Evolutionary conservation across 2,329 filamentous ascomycete species (phyloP).

Genomic region (Niveomyces coronatus): DNA sequence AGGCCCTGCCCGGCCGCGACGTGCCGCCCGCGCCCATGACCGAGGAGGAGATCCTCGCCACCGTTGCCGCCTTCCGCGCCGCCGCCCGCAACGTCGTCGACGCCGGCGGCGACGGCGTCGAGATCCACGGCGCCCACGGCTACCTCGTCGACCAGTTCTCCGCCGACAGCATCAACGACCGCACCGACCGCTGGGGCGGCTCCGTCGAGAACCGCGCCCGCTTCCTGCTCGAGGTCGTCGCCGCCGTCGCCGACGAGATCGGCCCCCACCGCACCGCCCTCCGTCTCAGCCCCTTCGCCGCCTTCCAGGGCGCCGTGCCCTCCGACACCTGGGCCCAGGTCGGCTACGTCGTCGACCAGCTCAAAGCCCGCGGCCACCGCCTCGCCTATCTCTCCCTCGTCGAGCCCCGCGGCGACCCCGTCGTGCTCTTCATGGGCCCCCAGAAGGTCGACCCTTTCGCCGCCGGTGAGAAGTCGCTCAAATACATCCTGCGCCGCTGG

Average conservation of each 20-base stretch:
- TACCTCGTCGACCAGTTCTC: conserved; percentile 52
- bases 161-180: conserved; percentile 34
- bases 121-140: conserved; percentile 43
- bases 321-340: conserved; percentile 15
- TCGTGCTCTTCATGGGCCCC: conserved; percentile 5
- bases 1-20: conserved; percentile 35
- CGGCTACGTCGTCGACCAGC: conserved; percentile 17
- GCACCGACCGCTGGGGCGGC: conserved; percentile 43
- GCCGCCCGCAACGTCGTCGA: conserved; percentile 44
- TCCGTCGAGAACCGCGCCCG: conserved; percentile 39
- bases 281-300: conserved; percentile 29
- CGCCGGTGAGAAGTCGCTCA: conserved; percentile 21
- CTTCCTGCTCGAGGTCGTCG: conserved; percentile 34
- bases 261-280: conserved; percentile 40
- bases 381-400: conserved; percentile 21
- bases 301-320: conserved; percentile 16
- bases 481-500: conserved; percentile 22
- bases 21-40: conserved; percentile 53
- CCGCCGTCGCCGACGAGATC: conserved; percentile 25
- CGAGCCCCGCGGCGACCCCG: conserved; percentile 18
- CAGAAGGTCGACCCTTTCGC: conserved; percentile 15
- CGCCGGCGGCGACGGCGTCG: conserved; percentile 60
- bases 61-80: conserved; percentile 48
- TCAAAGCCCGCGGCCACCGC: conserved; percentile 19
- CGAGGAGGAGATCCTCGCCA: conserved; percentile 49